Conservation (phyloP, 306 rosid species). For the Prunus kanzakura region DNA sequence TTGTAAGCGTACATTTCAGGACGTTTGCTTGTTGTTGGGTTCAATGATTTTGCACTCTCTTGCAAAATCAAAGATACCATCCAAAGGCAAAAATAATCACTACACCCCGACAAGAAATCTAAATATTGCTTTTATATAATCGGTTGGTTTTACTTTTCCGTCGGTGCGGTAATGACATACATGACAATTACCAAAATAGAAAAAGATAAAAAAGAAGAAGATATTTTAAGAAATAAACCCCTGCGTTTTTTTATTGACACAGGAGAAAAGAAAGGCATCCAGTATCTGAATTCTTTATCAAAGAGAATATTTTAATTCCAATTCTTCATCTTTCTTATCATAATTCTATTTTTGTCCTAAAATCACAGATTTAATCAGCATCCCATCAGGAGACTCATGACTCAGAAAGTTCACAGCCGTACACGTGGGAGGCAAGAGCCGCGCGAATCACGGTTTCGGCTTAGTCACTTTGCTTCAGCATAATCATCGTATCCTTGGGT, state of each 20-base stretch:
- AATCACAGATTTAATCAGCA: too few species aligned
- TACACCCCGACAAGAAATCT: too few species aligned
- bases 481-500: not conserved
- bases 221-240: too few species aligned
- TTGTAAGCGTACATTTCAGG: not conserved
- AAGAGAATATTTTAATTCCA: too few species aligned
- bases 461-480: not conserved
- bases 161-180: not conserved
- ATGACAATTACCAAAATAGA: too few species aligned
- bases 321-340: too few species aligned
- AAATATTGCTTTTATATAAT: not conserved
- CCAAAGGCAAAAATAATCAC: not conserved
- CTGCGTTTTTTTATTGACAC: too few species aligned
- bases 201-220: too few species aligned
- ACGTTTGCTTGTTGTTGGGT: not conserved
- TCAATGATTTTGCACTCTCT: not conserved
- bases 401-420: not conserved
- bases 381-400: too few species aligned
- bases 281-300: too few species aligned
- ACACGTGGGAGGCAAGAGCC: not conserved
- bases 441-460: conserved; percentile 21
- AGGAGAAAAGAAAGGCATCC: too few species aligned
- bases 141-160: not conserved
- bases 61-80: not conserved
- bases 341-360: too few species aligned